Base-by-base conservation (phyloP, 176 grass and related monocot species). In the Aegilops longissima region DNA sequence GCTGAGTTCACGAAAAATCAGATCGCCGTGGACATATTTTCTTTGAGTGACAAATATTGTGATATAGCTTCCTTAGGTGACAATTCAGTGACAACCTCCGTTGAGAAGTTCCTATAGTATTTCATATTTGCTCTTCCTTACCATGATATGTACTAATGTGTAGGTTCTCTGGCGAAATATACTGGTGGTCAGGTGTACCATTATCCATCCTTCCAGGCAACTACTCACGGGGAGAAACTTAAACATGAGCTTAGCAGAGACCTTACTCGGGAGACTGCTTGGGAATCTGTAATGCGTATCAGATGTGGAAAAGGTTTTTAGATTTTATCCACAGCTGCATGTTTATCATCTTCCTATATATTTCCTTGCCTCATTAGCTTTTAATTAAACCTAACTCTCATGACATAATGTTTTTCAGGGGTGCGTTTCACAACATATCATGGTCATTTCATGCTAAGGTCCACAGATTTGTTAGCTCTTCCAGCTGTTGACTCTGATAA, bases 401-500 rank as follows among this genome's bases (percentile, higher is more conserved):
- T 45, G 79, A 35, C 76, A 54, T 52, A 47, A 80, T 83, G 45
- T 75, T 77, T 85, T 90, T 45, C 86, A 99, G 94, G 97, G 59
- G 85, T 96, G 70, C 91, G 92, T 39, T 99, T 99, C 90, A 92
- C 97, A 85, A 88, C 87, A 30, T 99, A 99, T 88, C 97, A 99
- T 80, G 97, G 97, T 16, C 94, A 99, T 87, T 99, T 99, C 87
- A 96, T 99, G 97, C 87, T 96, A 81, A 90, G 97, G 80, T 96
- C 94, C 29, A 99, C 97, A 11, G 94, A 99, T 86, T 93, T 99
- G 78, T 87, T 99, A 85, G 94, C 97, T 17, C 92, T 99, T 92
- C 97, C 92, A 84, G 97, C 97, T 87, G 97, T 99, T 82, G 97
- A 99, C 80, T 83, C 88, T 87, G 97, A 99, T 91, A 99, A 99